Base-by-base conservation (phyloP, 1,284 basidiomycete species). In the Mycosarcoma maydis region DNA sequence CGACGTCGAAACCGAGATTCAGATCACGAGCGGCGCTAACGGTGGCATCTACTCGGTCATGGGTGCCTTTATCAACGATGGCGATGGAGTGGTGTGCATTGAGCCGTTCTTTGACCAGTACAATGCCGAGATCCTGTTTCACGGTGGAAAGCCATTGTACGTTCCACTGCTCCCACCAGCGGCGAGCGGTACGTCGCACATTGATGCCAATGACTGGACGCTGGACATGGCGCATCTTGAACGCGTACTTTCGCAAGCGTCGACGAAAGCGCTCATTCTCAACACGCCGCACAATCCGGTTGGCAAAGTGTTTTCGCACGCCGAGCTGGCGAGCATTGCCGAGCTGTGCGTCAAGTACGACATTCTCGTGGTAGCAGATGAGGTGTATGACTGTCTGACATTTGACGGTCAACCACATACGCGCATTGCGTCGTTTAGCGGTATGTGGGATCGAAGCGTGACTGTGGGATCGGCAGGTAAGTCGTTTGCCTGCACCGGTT, bases 91-190 rank as follows among this genome's bases (percentile, higher is more conserved):
- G 61, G 94, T 99, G 82, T 89, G 97, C 86, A 94, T 98, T 78
- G 96, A 98, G 84, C 95, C 83, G 30, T 75, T 93, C 86, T 98
- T 97, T 80, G 94, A 98, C 81, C 96, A 98, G 83, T 98, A 97
- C 84, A 87, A 76, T 36, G 77, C 74, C 27, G 79, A 82, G 42
- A 70, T 78, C 91, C 62, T 65, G 6, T 82, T 78, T 64, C 73
- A 75, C 27, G 76, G 90, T 27, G 94, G 93, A 41, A 90, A 88
- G 53, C 93, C 95, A 9, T 89, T 97, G 44, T 98, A 92, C 78
- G 92, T 98, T 7, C 95, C 96, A 3, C 86, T 99, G 14, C 92
- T 96, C 71, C 95, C 96, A 0, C 91, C 92, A 14, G 54, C 78
- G 14, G 7, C 19, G 7, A 45, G 50, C 10, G 36, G 26, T 2